Base-by-base conservation (phyloP, 2,329 filamentous ascomycete species). In the Pseudogymnoascus sp. region DNA sequence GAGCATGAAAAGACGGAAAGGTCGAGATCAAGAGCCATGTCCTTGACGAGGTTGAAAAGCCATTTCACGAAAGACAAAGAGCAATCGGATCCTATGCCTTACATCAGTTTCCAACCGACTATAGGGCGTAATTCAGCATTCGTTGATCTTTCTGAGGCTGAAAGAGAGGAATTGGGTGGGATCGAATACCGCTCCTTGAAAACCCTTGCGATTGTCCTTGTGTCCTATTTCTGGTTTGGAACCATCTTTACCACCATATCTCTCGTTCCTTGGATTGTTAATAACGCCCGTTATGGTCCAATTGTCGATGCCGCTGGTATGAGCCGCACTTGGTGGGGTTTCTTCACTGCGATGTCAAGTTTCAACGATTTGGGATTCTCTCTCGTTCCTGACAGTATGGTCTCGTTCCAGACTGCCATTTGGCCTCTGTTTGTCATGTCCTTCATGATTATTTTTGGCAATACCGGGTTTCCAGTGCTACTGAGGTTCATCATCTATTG, bases 331-430 rank as follows among this genome's bases (percentile, higher is more conserved):
- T 99, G 95, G 95, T 99, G 95, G 89, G 92, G 85, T 0, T 86
- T 99, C 68, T 99, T 93, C 77, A 96, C 91, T 0, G 79, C 92
- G 12, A 91, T 86, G 59, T 95, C 92, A 42, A 84, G 92, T 63
- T 97, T 99, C 76, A 97, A 93, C 76, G 93, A 99, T 77, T 78
- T 97, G n/a, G 95, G 95, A 9, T 93, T 92, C 69, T 93, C 93
- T 1, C 79, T 99, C 67, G 97, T 92, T 0, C 89, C 93, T 0
- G 90, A 97, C 76, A 97, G 92, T 68, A 97, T 99, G 92, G 83
- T 86, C 43, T 93, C 91, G 0, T 97, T 97, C 74, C 87, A 91
- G 69, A 83, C 79, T 7, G 90, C 91, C 0, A 79, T 89, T 5
- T 89, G 91, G 69, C 86, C 89, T 0, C 79, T 97, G 53, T 79